A percentile compares a stretch with the other conserved stretches of the same genome.
These are phyloP conservation scores for Stagonosporopsis tanaceti DNA, from an alignment of 2,329 filamentous ascomycete genomes.

Conservation along the genomic window DNA sequence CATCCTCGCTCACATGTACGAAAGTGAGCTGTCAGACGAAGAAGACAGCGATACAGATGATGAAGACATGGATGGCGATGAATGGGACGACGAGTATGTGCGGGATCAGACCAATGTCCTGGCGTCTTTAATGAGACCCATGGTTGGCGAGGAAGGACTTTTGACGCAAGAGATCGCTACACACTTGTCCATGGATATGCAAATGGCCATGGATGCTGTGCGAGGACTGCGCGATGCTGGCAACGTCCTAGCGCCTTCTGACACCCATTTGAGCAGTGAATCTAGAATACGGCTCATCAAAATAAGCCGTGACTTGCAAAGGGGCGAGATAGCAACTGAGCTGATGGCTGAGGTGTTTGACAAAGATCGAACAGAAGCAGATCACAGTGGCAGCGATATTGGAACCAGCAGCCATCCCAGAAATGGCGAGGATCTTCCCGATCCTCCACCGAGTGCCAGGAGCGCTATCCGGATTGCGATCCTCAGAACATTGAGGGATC, in stretches of 20 bases:
- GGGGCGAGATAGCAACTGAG: too few relatives aligned
- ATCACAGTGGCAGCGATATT: not conserved
- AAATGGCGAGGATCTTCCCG: not conserved
- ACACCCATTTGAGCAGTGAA: not conserved
- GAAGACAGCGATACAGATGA: not conserved
- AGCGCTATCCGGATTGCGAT: not conserved
- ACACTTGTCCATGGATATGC: not conserved
- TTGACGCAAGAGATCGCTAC: not conserved
- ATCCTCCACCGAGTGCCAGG: not conserved
- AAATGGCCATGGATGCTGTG: not conserved
- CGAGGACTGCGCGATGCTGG: not conserved
- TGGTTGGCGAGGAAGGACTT: not conserved
- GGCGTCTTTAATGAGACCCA: not conserved
- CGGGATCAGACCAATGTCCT: not conserved
- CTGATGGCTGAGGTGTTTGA: not conserved
- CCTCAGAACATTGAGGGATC: not conserved
- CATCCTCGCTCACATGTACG: constrained; percentile 14
- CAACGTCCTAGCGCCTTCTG: not conserved
- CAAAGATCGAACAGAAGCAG: not conserved
- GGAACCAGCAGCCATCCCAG: too few relatives aligned
- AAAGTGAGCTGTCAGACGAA: constrained; percentile 2
- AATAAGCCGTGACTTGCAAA: not conserved
- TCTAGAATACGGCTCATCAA: not conserved
- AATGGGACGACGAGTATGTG: not conserved
- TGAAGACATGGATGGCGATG: not conserved